Base-by-base conservation (phyloP, 257 asterid genomes). In the Solanum pinnatisectum region DNA sequence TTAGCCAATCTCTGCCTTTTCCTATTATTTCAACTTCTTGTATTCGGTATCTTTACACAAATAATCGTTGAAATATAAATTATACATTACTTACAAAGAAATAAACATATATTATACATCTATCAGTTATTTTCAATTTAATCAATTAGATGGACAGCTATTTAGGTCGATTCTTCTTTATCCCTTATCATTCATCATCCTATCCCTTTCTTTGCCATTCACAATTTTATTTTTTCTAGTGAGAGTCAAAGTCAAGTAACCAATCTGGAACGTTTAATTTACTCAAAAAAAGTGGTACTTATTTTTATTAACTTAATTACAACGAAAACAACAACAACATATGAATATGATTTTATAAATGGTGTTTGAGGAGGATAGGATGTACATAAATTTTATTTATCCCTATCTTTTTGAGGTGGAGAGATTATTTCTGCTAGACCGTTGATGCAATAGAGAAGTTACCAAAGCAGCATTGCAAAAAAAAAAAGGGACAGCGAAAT, bases 321-420 rank as follows among this genome's bases (percentile, higher is more conserved):
- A 6, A 8, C 8, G n/a, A 49, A 5, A 49, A 49, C 0, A 4
- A n/a, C 0, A 4, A n/a, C 18, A 2, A 23, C 1, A 63, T n/a
- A 23, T 10, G 15, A 23, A 10, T 63, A 63, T 23, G 10, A 23
- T 23, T 63, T 23, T 4, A 23, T 5, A 23, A 23, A 6, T 22
- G 0, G 3, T 2, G 32, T 63, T 2, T 23, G 14, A 0, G 0
- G 0, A 11, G 3, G 8, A 23, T n/a, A 5, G 1, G 4, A 12
- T 65, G 8, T 65, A 25, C 8, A 5, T 11, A n/a, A 4, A 65
- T 5, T 25, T 65, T 65, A 65, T 12, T 65, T 11, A n/a, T 25
- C 0, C 0, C 2, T 65, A 25, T 10, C 18, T 5, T 65, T 65
- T 0, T 25, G 4, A n/a, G 35, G 8, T 65, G 11, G 1, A 1